phyloP scores from a whole-genome alignment of 2,329 filamentous ascomycete genomes.

The Microdochium paspali region DNA sequence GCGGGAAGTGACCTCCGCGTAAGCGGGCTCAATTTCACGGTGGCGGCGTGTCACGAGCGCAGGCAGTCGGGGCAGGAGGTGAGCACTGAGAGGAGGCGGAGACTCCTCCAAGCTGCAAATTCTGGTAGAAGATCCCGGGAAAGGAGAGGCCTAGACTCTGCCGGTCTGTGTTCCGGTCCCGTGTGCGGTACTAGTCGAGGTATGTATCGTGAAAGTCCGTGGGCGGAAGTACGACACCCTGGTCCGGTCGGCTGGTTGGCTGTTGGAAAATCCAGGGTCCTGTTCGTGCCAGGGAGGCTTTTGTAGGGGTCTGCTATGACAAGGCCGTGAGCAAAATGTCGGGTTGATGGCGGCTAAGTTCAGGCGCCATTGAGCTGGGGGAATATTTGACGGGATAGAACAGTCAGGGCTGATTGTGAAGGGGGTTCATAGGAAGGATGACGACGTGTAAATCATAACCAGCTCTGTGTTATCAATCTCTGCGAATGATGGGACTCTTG shows the following conservation, averaged over 20 bases:
- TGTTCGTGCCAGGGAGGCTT: not conserved
- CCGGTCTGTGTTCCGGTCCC: too few species aligned
- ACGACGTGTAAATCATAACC: not conserved
- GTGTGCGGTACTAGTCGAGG: too few species aligned
- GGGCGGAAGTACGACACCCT: too few species aligned
- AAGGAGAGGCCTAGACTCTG: too few species aligned
- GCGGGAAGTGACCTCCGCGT: not conserved
- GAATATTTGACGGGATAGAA: not conserved
- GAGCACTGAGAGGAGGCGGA: not conserved
- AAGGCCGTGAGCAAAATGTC: constrained; percentile 1
- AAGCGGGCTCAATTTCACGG: not conserved
- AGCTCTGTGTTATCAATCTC: not conserved
- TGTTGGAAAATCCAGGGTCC: not conserved
- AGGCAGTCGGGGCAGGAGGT: not conserved
- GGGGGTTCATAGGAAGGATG: not conserved
- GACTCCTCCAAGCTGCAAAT: not conserved
- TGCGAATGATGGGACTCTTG: not conserved
- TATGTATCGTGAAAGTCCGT: too few species aligned
- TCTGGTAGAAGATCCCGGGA: not conserved
- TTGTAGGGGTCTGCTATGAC: constrained; percentile 2
- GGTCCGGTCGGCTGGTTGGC: too few species aligned
- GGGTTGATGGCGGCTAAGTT: not conserved
- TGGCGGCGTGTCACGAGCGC: not conserved
- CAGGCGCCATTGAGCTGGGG: constrained; percentile 1
- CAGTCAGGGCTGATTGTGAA: not conserved